phyloP scores from a whole-genome alignment of 106 monocot species.

The Dioscorea alata region DNA sequence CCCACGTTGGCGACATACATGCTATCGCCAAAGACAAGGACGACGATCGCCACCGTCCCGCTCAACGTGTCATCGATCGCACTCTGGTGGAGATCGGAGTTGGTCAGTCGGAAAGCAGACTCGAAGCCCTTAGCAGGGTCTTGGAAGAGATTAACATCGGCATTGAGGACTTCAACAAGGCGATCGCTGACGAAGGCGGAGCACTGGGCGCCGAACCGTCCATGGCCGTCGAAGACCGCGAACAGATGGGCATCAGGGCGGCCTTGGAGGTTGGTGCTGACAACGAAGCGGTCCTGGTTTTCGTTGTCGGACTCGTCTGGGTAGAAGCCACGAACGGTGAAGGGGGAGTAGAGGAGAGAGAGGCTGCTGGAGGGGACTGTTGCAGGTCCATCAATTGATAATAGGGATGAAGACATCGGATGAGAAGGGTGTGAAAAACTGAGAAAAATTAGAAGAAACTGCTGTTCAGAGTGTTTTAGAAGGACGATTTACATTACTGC shows the following conservation, averaged over 20 bases:
- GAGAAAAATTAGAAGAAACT: too few species aligned
- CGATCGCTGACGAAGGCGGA: conserved; percentile 48
- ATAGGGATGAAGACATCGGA: too few species aligned
- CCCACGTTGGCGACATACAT: conserved; percentile 82
- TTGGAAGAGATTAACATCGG: conserved; percentile 24
- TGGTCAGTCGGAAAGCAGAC: conserved; percentile 35
- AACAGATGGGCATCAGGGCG: conserved; percentile 72
- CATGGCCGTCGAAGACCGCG: conserved; percentile 87
- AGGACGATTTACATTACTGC: too few species aligned
- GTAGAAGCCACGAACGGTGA: conserved; percentile 61
- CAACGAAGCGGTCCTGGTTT: conserved; percentile 56
- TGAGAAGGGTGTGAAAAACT: too few species aligned
- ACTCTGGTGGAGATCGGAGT: conserved; percentile 45
- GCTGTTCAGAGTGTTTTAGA: too few species aligned
- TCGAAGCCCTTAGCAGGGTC: conserved; percentile 48
- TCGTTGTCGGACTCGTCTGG: conserved; percentile 61
- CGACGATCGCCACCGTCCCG: conserved; percentile 74
- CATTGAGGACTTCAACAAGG: conserved; percentile 30
- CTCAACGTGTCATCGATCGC: conserved; percentile 81
- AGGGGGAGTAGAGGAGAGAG: conserved; percentile 43
- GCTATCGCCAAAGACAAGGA: conserved; percentile 45
- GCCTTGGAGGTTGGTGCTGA: conserved; percentile 36
- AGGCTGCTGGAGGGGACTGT: conserved; percentile 34
- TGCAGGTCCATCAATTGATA: too few species aligned
- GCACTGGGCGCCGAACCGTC: conserved; percentile 57